Evolutionary conservation across 2,329 filamentous ascomycete species (phyloP), one percentile per base, ranked within the genome.

Genomic region (Clonostachys chloroleuca): DNA sequence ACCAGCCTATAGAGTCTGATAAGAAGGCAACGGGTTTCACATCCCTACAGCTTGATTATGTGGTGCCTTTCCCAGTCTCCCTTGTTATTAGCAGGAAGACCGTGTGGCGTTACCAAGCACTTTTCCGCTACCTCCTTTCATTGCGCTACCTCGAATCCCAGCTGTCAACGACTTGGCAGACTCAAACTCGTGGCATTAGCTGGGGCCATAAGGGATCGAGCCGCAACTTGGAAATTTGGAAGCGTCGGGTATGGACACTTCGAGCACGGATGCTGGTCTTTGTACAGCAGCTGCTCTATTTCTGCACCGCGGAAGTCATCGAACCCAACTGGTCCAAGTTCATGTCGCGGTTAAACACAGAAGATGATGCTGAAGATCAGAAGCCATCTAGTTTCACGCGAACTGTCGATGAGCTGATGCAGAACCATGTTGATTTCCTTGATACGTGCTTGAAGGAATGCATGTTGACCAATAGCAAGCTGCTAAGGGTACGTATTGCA

Each of bases 401-500:
- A 36, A 99, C 94, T 0, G 94, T 99, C 2, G 94, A 99, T 60
- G 91, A 97, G 69, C 71, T 99, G 61, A 99, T 99, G 94, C 90
- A 97, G 69, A 92, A 97, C 61, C 94, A 99, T 68, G 92, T 99
- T 50, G 94, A 97, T 68, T 99, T 99, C 65, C 72, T 99, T 43
- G 94, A 96, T 58, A 97, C 94, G 5, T 99, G 94, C 64, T 75
- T 99, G 59, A 99, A 97, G 69, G 94, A 97, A 70, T 97, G 94
- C 73, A 97, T 97, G 91, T 77, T 99, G 54, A 99, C 94, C 17
- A 96, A 99, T 65, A 90, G 89, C 62, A 96, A 96, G 70, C 77
- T 99, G 7, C 72, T 99, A 6, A 86, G 90, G 68, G 92, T 96
- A 78, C 54, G 75, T 66, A 12, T 39, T 10, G 24, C 24, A 30